Evolutionary conservation across 139 green algal species (phyloP), one percentile per base, ranked within the genome.

Genomic region (Coelastrella sp.): DNA sequence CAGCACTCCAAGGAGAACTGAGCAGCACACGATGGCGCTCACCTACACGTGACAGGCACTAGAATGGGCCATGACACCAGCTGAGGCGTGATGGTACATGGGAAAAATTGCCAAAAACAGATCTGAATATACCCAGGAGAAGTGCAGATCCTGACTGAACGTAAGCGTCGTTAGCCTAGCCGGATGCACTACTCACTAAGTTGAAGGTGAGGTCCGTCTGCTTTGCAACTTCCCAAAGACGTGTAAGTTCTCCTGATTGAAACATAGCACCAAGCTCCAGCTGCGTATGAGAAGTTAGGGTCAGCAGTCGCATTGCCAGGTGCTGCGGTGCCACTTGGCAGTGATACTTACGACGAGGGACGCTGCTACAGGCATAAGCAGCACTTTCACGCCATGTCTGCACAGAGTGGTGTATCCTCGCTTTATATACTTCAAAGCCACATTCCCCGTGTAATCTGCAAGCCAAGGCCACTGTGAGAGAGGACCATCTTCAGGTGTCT

Each of bases 141-240:
- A n/a, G n/a, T n/a, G n/a, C n/a, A n/a, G n/a, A n/a, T n/a, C n/a
- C n/a, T n/a, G n/a, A n/a, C n/a, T n/a, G n/a, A n/a, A n/a, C n/a
- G n/a, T n/a, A n/a, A n/a, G n/a, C 21, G 53, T 64, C 72, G 72
- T 81, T 64, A 37, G 35, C 41, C 40, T 32, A 81, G 74, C 74
- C 74, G 74, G 74, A 81, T 81, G 74, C 74, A 74, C 64, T 41
- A n/a, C 87, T 82, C 76, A 98, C 92, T 90, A 99, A 73, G 88
- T 98, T 97, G 85, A 98, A 95, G 3, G 94, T 94, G 21, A 99
- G 82, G 84, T 99, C 82, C 0, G 95, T 98, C 79, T 95, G 88
- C 37, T 79, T 86, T 1, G 95, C 95, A 25, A 94, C 87, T 1
- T 37, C 50, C 90, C 91, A 92, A 34, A 98, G 81, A 30, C 85